Conservation (phyloP, 805 yeast species). For the Lipomyces oligophaga region DNA sequence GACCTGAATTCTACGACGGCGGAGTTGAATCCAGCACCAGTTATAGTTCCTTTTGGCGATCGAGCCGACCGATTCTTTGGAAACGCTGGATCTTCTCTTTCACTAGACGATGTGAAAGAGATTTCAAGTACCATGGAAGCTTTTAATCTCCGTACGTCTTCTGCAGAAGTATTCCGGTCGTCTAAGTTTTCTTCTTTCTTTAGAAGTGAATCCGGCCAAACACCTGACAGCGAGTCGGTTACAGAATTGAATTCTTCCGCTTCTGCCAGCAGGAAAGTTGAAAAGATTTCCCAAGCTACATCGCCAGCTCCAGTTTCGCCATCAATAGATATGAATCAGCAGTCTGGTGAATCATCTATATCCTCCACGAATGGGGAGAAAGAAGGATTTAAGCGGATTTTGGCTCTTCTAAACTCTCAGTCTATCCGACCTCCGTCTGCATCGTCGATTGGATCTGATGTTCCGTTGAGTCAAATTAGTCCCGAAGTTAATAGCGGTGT, state of each 20-base stretch:
- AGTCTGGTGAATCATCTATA: slow-evolving; percentile 10
- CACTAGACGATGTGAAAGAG: slow-evolving; percentile 18
- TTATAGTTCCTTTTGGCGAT: not conserved
- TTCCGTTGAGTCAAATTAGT: too few species aligned
- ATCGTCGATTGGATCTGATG: too few species aligned
- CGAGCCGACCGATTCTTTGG: slow-evolving; percentile 17
- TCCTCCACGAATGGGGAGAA: slow-evolving; percentile 32
- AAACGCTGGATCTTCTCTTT: slow-evolving; percentile 6
- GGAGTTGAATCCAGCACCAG: not conserved
- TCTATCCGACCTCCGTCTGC: slow-evolving; percentile 1
- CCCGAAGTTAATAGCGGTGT: too few species aligned
- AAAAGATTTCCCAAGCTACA: not conserved
- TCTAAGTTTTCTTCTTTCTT: slow-evolving; percentile 29
- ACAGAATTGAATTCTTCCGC: too few species aligned
- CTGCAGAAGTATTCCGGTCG: slow-evolving; percentile 15
- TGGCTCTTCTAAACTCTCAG: slow-evolving; percentile 33
- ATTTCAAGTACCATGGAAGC: slow-evolving; percentile 5
- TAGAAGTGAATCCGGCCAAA: slow-evolving; percentile 3
- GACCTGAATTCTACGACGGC: not conserved
- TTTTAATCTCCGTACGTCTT: not conserved
- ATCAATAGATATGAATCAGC: not conserved
- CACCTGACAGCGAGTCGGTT: too few species aligned
- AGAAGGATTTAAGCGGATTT: slow-evolving; percentile 36
- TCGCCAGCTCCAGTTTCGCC: not conserved
- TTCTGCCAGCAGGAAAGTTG: not conserved